Base-by-base conservation (phyloP, 257 asterid genomes). In the Salvia miltiorrhiza region DNA sequence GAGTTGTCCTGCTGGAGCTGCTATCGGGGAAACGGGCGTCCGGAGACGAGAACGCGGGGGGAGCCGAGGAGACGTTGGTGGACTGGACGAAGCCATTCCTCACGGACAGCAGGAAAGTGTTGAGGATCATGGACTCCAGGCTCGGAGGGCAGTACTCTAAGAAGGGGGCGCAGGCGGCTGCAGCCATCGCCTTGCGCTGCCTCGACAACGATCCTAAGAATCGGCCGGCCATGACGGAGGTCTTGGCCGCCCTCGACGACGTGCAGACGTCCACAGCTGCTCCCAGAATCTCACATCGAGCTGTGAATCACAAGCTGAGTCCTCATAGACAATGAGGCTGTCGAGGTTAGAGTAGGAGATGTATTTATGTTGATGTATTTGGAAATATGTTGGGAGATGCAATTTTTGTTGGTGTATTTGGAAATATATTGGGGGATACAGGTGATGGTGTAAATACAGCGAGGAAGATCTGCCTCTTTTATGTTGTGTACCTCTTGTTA, bases 11-110 rank as follows among this genome's bases (percentile, higher is more conserved):
- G 13, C 75, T 84, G 12, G 89, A 84, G 78, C 87, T 84, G 7
- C 77, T 84, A 0, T 79, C 89, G 0, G 89, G 89, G 4, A 81
- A 82, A 75, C 85, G 84, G 35, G 89, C 89, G 2, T 43, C 75
- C 39, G 89, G 89, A 0, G 89, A 84, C 9, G 89, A 84, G 72
- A 75, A 64, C 12, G 69, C 73, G 1, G 89, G 89, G 39, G 89
- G 89, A 20, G 83, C 82, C 0, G 85, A 84, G 37, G 87, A 82
- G 26, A 79, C 77, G 7, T 39, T 84, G 72, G 89, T 82, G 52
- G 89, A 84, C 9, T 84, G 89, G 89, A 84, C 89, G 8, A 82
- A 23, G 72, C 89, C 87, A 2, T 84, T 79, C 70, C 63, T 84
- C 14, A 73, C 72, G 21, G 87, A 84, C 65, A 71, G 59, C 8